Percentiles rank a stretch among this genome's conserved stretches.
phyloP scores from a whole-genome alignment of 768 basidiomycete species.

The Nidula microcarpa region DNA sequence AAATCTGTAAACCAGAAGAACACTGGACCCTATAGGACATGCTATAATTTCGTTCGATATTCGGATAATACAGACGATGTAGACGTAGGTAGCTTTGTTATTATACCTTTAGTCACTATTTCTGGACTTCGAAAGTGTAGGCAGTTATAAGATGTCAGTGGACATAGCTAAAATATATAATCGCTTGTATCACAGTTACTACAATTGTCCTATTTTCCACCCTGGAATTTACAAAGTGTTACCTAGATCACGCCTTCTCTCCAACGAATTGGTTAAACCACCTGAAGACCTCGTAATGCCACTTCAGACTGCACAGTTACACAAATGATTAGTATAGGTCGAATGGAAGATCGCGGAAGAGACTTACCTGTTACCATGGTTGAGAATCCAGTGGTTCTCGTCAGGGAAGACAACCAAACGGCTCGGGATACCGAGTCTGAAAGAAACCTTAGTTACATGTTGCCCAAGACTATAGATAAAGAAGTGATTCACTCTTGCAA shows the following conservation, averaged over 20 bases:
- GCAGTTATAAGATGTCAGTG: no score
- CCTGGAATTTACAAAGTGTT: no score
- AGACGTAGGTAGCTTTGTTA: no score
- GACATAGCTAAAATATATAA: no score
- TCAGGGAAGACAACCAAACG: constrained; percentile 82
- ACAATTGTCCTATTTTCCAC: no score
- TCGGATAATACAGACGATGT: no score
- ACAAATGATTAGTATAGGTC: background rate
- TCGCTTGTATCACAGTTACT: no score
- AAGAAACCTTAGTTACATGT: background rate
- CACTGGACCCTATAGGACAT: no score
- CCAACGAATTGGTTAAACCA: constrained; percentile 80
- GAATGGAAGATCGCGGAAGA: background rate
- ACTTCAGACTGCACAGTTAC: constrained; percentile 63
- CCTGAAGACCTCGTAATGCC: constrained; percentile 92
- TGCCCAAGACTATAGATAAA: background rate
- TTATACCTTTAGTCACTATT: no score
- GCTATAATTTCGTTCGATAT: no score
- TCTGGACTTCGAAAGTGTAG: no score
- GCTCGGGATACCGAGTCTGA: constrained; percentile 66
- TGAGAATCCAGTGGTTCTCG: constrained; percentile 91
- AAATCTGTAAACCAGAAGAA: no score
- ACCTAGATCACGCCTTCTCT: constrained; percentile 7
- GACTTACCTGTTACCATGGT: constrained; percentile 69
- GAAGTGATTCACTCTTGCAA: constrained; percentile 64